phyloP scores from a whole-genome alignment of 2,329 filamentous ascomycete genomes.

The Verticillium zaregamsianum region DNA sequence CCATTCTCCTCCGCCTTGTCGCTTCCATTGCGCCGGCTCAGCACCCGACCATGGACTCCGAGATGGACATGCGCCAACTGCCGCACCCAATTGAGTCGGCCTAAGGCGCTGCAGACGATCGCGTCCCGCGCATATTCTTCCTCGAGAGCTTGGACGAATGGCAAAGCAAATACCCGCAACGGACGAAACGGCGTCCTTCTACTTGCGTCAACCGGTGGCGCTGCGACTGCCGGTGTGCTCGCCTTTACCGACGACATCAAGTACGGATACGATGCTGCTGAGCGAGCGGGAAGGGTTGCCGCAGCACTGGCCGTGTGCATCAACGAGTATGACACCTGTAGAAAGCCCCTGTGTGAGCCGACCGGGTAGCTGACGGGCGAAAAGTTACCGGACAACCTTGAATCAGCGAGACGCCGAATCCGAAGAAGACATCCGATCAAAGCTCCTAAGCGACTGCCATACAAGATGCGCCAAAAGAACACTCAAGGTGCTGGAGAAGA shows the following conservation, averaged over 20 bases:
- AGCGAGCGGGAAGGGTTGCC: slow-evolving; percentile 76
- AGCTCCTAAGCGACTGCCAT: slow-evolving; percentile 77
- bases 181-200: slow-evolving; percentile 28
- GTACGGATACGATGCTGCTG: slow-evolving; percentile 68
- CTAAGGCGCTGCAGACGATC: slow-evolving; percentile 20
- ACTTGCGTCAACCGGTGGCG: slow-evolving; percentile 47
- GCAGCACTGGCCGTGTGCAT: slow-evolving; percentile 74
- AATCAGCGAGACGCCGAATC: slow-evolving; percentile 61
- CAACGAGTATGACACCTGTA: slow-evolving; percentile 63
- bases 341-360: not conserved
- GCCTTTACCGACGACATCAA: slow-evolving; percentile 67
- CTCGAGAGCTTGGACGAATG: slow-evolving; percentile 8
- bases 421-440: slow-evolving; percentile 60
- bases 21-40: slow-evolving; percentile 31
- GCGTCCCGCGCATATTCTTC: slow-evolving; percentile 24
- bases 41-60: slow-evolving; percentile 23
- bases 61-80: slow-evolving; percentile 43
- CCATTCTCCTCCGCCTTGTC: slow-evolving; percentile 31
- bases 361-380: slow-evolving; percentile 15
- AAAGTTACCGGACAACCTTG: slow-evolving; percentile 81
- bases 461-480: slow-evolving; percentile 89
- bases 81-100: slow-evolving; percentile 31
- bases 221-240: slow-evolving; percentile 41
- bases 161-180: slow-evolving; percentile 1
- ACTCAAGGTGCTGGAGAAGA: slow-evolving; percentile 82